Conservation (phyloP, 225 moss, liverwort and hornwort species). For the Anthoceros angustus region DNA sequence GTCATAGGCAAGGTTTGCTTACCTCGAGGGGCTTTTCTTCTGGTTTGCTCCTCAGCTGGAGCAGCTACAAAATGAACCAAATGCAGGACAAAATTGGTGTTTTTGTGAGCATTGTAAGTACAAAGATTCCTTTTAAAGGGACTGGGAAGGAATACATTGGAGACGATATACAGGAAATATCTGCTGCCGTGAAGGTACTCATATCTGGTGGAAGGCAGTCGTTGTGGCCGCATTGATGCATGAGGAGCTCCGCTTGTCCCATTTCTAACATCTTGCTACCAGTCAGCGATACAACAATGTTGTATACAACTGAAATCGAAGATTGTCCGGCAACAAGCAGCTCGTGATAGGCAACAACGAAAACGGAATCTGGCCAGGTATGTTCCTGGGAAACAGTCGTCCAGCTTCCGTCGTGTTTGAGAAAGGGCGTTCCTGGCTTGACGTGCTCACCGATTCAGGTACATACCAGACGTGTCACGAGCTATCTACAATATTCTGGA, state of each 20-base stretch:
- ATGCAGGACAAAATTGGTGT: conserved; percentile 92
- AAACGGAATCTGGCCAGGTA: conserved; percentile 95
- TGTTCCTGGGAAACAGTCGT: conserved; percentile 3
- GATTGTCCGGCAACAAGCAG: conserved; percentile 88
- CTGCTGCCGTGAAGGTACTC: conserved; percentile 69
- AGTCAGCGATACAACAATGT: conserved; percentile 89
- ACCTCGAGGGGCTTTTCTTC: conserved; percentile 9
- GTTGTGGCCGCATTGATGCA: no score
- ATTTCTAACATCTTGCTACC: neutral
- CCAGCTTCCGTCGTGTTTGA: neutral
- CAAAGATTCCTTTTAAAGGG: conserved; percentile 97
- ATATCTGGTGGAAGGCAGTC: neutral
- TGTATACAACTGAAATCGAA: conserved; percentile 91
- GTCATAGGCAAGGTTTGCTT: neutral
- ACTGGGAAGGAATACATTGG: conserved; percentile 98
- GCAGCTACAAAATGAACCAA: conserved; percentile 91
- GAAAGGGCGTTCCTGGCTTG: neutral
- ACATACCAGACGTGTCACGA: conserved; percentile 87
- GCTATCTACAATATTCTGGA: conserved; percentile 80
- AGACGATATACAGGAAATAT: conserved; percentile 90
- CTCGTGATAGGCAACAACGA: conserved; percentile 75
- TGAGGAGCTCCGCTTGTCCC: no score
- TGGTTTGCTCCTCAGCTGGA: conserved; percentile 43
- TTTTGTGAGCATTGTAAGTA: conserved; percentile 94
- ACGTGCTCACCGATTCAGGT: conserved; percentile 29